Base-by-base conservation (phyloP, 768 basidiomycete species). In the Pulveroboletus sp. region DNA sequence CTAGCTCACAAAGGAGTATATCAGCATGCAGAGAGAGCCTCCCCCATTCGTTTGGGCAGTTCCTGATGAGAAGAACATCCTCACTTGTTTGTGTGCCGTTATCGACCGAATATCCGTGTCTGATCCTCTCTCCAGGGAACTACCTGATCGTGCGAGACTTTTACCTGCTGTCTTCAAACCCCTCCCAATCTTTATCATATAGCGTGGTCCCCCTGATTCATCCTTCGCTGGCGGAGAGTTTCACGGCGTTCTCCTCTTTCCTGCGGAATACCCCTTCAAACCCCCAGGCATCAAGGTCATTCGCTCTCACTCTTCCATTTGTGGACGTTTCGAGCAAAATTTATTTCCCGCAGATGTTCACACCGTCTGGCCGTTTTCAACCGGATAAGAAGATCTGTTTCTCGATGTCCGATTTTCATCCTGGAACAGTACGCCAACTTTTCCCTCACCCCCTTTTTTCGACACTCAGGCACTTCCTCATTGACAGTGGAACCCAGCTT, bases 331-430 rank as follows among this genome's bases (percentile, higher is more conserved):
- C 35, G n/a, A 51, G 57, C 40, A 11, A 27, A 39, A 52, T 5
- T 29, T 37, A 35, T 36, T 43, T n/a, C 33, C 36, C 50, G 19
- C 58, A 94, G 91, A 91, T 94, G 90, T 79, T 84, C 58, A 94
- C 92, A 13, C 92, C 92, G 0, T 90, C 89, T 6, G 92, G 92
- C 17, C 82, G 92, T 50, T 94, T 94, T 70, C 82, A 88, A 56
- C 89, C 90, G 19, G 90, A 92, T 75, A 85, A 83, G 72, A 97
- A 94, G 78, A 97, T 98, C 47, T 97, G 94, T 66, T 95, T 97
- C 72, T 95, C 92, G 20, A 97, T 98, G 93, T 93, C 91, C 4
- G 91, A 94, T 68, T 94, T 92, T 63, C 92, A 94, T 62, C 90
- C 92, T 0, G 90, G 90, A 52, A 80, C 88, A 12, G 90, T 91